Evolutionary conservation across 306 rosid species (phyloP).

Genomic region (Ammopiptanthus mongolicus): DNA sequence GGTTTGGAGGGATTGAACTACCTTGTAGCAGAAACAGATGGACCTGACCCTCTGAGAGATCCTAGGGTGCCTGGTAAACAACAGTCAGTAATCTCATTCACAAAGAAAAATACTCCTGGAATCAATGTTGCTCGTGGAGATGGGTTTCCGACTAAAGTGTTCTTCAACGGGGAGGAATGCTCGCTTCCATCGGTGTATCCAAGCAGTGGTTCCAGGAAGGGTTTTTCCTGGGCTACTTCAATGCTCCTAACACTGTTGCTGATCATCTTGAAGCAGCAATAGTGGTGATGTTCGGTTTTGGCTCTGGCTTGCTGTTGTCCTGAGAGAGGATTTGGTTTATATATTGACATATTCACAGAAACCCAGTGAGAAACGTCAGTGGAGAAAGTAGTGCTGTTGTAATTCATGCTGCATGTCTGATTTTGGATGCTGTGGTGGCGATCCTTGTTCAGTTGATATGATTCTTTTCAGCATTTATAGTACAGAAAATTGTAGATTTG

Average conservation of each 20-base stretch:
- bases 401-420: conserved; percentile 20
- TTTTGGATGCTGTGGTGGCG: conserved; percentile 18
- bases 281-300: conserved; percentile 13
- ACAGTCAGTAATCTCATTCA: conserved; percentile 89
- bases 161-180: conserved; percentile 96
- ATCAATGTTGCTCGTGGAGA: conserved; percentile 62
- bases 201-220: conserved; percentile 34
- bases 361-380: conserved; percentile 10
- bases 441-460: conserved; percentile 13
- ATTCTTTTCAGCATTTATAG: conserved; percentile 28
- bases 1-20: conserved; percentile 69
- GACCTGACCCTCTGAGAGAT: conserved; percentile 55
- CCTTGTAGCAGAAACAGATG: conserved; percentile 84
- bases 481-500: conserved; percentile 27
- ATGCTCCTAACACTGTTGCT: conserved; percentile 28
- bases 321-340: conserved; percentile 15
- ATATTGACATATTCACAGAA: conserved; percentile 18
- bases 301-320: background rate
- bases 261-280: conserved; percentile 39
- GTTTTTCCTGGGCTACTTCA: conserved; percentile 23
- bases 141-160: conserved; percentile 85
- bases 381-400: conserved; percentile 17
- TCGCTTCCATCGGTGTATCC: conserved; percentile 68
- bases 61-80: conserved; percentile 95
- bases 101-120: conserved; percentile 68